These are phyloP conservation scores for Cladosporium sp. DNA, from an alignment of 2,329 filamentous ascomycete species.

Conservation along the genomic window DNA sequence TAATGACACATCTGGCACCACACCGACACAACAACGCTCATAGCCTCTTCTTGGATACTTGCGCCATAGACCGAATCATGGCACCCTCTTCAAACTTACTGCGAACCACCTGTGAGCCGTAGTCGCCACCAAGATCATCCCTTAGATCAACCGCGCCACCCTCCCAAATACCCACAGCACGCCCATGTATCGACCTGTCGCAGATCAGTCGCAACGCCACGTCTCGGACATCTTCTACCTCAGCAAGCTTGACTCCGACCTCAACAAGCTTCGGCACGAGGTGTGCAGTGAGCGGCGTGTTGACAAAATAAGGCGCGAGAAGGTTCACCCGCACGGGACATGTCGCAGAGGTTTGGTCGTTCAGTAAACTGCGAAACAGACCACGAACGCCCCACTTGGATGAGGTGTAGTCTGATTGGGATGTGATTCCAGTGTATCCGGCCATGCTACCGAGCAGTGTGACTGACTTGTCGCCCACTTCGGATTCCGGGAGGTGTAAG, in stretches of 20 bases:
- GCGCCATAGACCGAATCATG: not conserved
- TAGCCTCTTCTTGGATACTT: not conserved
- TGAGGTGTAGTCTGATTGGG: not conserved
- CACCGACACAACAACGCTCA: too few relatives aligned
- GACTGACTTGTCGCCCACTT: not conserved
- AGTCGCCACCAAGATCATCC: not conserved
- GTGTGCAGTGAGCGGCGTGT: not conserved
- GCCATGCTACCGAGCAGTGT: not conserved
- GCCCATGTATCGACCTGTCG: not conserved
- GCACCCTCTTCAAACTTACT: not conserved
- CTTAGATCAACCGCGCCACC: not conserved
- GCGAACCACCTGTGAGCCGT: not conserved
- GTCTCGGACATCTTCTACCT: not conserved
- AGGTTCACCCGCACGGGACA: conserved; percentile 1
- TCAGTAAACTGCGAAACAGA: not conserved
- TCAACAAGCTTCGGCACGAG: not conserved
- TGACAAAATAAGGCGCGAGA: not conserved
- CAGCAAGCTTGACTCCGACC: not conserved
- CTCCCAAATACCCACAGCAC: not conserved
- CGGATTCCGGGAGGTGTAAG: not conserved
- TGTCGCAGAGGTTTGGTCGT: not conserved
- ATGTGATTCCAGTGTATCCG: not conserved
- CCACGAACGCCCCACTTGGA: conserved; percentile 8
- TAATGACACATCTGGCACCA: too few relatives aligned
- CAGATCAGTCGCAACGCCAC: not conserved